A percentile compares a stretch with the other conserved stretches of the same genome.
Conservation (phyloP, 2,329 filamentous ascomycete genomes). For the Thermothelomyces thermophilus region DNA sequence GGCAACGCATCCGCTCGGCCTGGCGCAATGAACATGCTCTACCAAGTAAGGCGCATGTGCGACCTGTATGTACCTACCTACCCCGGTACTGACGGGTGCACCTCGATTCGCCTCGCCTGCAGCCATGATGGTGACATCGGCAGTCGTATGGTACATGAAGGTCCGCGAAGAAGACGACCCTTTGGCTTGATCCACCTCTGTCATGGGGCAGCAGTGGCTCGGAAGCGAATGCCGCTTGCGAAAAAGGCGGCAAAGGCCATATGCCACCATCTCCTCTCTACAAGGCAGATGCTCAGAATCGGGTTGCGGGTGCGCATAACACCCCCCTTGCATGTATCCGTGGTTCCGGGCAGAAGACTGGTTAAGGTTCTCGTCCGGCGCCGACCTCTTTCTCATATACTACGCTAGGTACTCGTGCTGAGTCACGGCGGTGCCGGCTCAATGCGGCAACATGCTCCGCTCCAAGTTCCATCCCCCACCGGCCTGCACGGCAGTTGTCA, state of each 20-base stretch:
- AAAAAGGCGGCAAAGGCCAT: not conserved
- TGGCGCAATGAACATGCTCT: not conserved
- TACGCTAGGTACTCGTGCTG: too few species aligned
- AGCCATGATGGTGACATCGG: too few species aligned
- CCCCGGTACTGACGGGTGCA: too few species aligned
- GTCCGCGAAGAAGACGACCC: too few species aligned
- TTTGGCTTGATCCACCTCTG: not conserved
- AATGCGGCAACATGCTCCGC: slow-evolving; percentile 19
- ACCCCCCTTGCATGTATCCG: not conserved
- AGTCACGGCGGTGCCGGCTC: slow-evolving; percentile 2
- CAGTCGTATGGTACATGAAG: too few species aligned
- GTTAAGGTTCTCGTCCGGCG: slow-evolving; percentile 18
- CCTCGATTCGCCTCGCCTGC: too few species aligned
- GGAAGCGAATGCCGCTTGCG: not conserved
- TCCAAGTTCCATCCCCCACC: slow-evolving; percentile 17
- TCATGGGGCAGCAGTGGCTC: not conserved
- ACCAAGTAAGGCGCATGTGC: too few species aligned
- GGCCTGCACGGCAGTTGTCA: slow-evolving; percentile 22
- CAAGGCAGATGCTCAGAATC: not conserved
- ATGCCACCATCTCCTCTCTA: not conserved
- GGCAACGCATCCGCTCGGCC: not conserved
- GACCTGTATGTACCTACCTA: too few species aligned
- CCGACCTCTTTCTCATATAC: too few species aligned
- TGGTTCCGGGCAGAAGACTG: not conserved
- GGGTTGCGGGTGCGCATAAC: too few species aligned